A percentile compares a stretch with the other conserved stretches of the same genome.
Evolutionary conservation across 345 rosid species (phyloP).

Genomic region (Xanthoceras sorbifolium): DNA sequence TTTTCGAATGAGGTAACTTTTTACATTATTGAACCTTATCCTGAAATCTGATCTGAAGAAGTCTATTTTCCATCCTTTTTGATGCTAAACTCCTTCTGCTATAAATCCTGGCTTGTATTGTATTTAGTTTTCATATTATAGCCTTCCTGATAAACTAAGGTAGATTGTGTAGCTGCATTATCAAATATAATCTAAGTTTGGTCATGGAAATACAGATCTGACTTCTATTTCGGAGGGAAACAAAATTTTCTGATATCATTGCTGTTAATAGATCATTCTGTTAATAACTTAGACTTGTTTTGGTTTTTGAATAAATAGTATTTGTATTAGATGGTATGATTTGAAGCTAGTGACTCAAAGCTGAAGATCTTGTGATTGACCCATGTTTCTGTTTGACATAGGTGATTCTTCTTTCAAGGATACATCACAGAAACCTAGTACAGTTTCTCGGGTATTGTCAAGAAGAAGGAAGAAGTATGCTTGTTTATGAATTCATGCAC

Average conservation of each 20-base stretch:
- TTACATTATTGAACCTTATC: constrained; percentile 1
- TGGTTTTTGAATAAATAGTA: background rate
- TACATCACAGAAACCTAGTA: constrained; percentile 96
- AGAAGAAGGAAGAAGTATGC: constrained; percentile 86
- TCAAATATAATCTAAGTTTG: background rate
- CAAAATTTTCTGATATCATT: background rate
- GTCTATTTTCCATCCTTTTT: constrained; percentile 10
- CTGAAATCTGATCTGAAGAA: background rate
- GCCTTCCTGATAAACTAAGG: background rate
- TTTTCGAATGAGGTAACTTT: constrained; percentile 85
- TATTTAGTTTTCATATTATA: constrained; percentile 1
- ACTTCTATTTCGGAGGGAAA: background rate
- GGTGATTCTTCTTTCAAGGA: constrained; percentile 97
- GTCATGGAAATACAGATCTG: background rate
- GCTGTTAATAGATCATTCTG: background rate
- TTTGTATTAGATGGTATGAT: background rate
- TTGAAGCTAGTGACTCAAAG: background rate
- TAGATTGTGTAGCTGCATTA: background rate
- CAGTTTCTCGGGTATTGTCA: constrained; percentile 98
- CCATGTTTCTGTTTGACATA: constrained; percentile 29
- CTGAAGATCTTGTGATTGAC: constrained; percentile 18
- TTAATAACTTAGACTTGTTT: constrained; percentile 3
- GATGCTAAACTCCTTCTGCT: background rate
- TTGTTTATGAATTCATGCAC: constrained; percentile 95
- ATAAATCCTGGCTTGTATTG: background rate